These are phyloP conservation scores for Penicillium turbatum DNA, from an alignment of 495 filamentous ascomycete species.

Conservation along the genomic window DNA sequence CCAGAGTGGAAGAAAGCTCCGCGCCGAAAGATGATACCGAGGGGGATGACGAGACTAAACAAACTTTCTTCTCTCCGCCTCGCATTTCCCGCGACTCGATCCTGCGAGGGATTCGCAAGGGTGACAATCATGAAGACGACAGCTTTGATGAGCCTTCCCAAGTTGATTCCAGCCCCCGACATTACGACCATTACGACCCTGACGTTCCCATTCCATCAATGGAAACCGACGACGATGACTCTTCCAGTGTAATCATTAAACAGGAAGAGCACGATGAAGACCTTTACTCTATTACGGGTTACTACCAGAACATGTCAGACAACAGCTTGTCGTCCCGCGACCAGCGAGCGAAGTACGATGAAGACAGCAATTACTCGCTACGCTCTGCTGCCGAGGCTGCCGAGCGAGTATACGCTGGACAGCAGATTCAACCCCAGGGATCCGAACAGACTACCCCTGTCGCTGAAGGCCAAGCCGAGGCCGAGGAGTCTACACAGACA, in stretches of 20 bases:
- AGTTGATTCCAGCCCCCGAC: constrained; percentile 48
- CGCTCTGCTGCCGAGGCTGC: constrained; percentile 31
- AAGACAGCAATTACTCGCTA: constrained; percentile 51
- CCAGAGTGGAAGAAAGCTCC: not conserved
- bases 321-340: constrained; percentile 45
- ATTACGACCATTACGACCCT: constrained; percentile 62
- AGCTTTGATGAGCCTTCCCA: constrained; percentile 57
- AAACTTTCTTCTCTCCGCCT: constrained; percentile 47
- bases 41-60: constrained; percentile 1
- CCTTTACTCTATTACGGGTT: constrained; percentile 63
- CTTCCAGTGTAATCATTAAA: constrained; percentile 64
- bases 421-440: not conserved
- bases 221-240: constrained; percentile 50
- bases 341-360: constrained; percentile 39
- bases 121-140: constrained; percentile 55
- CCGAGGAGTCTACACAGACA: not conserved
- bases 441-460: constrained; percentile 35
- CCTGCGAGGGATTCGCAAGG: constrained; percentile 76
- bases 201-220: constrained; percentile 80
- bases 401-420: not conserved
- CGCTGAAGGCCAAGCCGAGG: constrained; percentile 2
- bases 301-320: constrained; percentile 46
- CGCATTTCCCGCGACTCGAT: constrained; percentile 93
- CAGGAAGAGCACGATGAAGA: constrained; percentile 59
- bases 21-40: not conserved